Percentiles rank a stretch among this genome's conserved stretches.
These are phyloP conservation scores for Nakazawaea siamensis DNA, from an alignment of 805 yeast species.

Conservation along the genomic window DNA sequence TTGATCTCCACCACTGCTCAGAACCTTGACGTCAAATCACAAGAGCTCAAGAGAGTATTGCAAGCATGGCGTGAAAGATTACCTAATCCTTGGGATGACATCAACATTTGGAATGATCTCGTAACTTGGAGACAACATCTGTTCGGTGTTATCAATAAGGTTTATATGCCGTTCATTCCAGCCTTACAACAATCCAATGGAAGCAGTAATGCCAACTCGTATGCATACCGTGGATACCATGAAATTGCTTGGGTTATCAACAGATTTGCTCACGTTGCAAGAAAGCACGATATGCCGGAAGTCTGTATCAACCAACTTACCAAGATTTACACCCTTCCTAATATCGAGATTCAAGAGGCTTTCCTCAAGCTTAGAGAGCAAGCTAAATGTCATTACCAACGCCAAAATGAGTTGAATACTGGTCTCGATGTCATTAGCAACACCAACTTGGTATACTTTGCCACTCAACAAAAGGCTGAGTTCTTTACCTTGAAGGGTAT, in stretches of 20 bases:
- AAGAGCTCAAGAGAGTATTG: conserved; percentile 86
- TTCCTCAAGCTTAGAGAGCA: conserved; percentile 92
- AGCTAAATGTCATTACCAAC: conserved; percentile 95
- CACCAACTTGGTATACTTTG: conserved; percentile 92
- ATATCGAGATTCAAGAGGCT: conserved; percentile 97
- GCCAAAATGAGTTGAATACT: conserved; percentile 81
- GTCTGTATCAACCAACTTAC: conserved; percentile 91
- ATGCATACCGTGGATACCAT: conserved; percentile 96
- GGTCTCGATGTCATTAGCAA: conserved; percentile 96
- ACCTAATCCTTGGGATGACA: conserved; percentile 96
- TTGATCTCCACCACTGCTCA: conserved; percentile 85
- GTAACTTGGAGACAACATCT: conserved; percentile 99
- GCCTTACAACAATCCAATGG: conserved; percentile 56
- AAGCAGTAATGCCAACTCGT: conserved; percentile 71
- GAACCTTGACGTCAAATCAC: conserved; percentile 86
- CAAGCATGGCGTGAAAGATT: conserved; percentile 98
- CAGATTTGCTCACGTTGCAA: conserved; percentile 95
- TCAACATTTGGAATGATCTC: conserved; percentile 93
- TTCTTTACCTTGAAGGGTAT: conserved; percentile 96
- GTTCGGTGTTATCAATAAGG: conserved; percentile 90
- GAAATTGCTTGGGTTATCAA: conserved; percentile 99
- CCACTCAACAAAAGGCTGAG: conserved; percentile 96
- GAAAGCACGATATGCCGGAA: conserved; percentile 94
- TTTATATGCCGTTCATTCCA: conserved; percentile 87
- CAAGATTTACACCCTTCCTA: conserved; percentile 90